These are phyloP conservation scores for Rhizopogon parksii DNA, from an alignment of 1,284 basidiomycete species.

Conservation along the genomic window DNA sequence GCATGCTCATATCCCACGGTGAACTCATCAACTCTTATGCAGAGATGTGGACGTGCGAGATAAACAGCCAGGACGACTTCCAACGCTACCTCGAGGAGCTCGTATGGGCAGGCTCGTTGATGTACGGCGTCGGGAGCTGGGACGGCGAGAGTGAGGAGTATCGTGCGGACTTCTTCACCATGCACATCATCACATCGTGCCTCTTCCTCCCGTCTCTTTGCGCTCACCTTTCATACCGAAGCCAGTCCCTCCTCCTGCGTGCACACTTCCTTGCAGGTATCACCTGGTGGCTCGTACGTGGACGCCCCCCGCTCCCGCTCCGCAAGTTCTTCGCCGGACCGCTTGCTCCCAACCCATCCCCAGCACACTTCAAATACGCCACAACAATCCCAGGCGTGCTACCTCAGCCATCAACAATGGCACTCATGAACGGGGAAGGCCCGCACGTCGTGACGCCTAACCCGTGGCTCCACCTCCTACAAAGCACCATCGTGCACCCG, in stretches of 20 bases:
- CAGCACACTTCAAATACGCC: conserved; percentile 16
- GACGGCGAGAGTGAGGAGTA: conserved; percentile 20
- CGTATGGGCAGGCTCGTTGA: conserved; percentile 22
- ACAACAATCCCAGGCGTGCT: conserved; percentile 23
- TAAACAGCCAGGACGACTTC: conserved; percentile 22
- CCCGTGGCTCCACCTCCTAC: conserved; percentile 27
- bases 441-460: conserved; percentile 23
- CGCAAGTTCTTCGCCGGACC: conserved; percentile 21
- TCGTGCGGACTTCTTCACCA: conserved; percentile 26
- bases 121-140: conserved; percentile 32
- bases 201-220: conserved; percentile 29
- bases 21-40: conserved; percentile 26
- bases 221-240: conserved; percentile 24
- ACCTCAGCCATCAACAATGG: conserved; percentile 27
- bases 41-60: conserved; percentile 26
- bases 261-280: conserved; percentile 30
- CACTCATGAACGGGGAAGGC: conserved; percentile 20
- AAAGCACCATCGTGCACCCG: conserved; percentile 30
- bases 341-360: conserved; percentile 15
- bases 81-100: conserved; percentile 28
- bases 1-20: conserved; percentile 27
- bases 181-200: conserved; percentile 30
- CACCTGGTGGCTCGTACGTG: conserved; percentile 33
- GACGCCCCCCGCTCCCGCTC: conserved; percentile 25
- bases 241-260: conserved; percentile 23